phyloP scores from a whole-genome alignment of 179 eudicot species.

The Monotropa hypopitys region DNA sequence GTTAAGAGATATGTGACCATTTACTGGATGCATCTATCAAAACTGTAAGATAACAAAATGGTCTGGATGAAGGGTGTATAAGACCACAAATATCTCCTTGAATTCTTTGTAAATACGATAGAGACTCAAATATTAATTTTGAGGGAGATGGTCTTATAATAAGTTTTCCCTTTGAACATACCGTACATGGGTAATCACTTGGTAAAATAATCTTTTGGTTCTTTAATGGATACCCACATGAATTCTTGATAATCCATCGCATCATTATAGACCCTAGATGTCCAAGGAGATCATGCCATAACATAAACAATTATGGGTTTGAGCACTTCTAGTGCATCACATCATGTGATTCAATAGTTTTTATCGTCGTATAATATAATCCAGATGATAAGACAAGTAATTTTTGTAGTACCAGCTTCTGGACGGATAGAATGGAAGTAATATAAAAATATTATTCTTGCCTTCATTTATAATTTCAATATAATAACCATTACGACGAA shows the following conservation, averaged over 20 bases:
- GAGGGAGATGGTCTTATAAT: neutral
- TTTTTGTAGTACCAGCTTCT: neutral
- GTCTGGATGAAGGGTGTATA: neutral
- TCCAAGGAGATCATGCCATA: no score
- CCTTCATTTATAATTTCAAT: conserved; percentile 4
- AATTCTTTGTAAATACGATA: no score
- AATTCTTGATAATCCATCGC: no score
- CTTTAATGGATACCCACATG: neutral
- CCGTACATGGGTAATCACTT: neutral
- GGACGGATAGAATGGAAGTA: neutral
- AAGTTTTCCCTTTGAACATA: neutral
- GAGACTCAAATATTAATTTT: neutral
- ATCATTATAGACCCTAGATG: neutral
- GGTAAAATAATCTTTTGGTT: neutral
- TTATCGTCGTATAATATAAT: neutral
- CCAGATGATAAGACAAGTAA: no score
- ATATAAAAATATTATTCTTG: neutral
- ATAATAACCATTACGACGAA: conserved; percentile 3
- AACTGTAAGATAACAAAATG: no score
- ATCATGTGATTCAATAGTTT: neutral
- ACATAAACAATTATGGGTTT: no score
- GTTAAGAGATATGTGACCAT: neutral
- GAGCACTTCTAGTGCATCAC: neutral
- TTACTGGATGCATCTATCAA: no score
- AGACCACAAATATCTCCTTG: neutral